Conservation (phyloP, 306 rosid species). For the Rosa lucieae region DNA sequence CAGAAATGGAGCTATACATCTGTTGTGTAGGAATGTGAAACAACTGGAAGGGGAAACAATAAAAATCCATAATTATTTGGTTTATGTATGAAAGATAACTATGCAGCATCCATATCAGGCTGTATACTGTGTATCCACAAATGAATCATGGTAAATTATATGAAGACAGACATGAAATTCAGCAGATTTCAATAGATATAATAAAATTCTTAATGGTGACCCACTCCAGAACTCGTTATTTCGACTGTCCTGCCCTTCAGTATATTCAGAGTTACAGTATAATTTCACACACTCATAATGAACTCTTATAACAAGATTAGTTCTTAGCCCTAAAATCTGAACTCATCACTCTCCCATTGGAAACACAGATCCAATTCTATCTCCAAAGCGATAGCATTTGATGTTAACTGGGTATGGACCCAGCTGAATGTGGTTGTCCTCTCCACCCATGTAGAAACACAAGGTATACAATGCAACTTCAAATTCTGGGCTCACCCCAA, state of each 20-base stretch:
- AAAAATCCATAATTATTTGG: not conserved
- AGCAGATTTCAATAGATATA: not conserved
- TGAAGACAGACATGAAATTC: not conserved
- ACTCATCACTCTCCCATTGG: conserved; percentile 69
- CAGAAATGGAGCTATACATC: not conserved
- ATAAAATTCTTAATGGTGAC: not conserved
- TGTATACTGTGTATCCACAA: not conserved
- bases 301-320: not conserved
- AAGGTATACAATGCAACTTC: conserved; percentile 86
- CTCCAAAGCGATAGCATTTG: conserved; percentile 73
- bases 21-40: not conserved
- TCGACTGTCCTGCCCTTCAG: not conserved
- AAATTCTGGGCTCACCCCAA: conserved; percentile 98
- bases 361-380: conserved; percentile 76
- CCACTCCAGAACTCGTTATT: conserved; percentile 1
- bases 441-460: conserved; percentile 75
- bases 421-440: conserved; percentile 72
- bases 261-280: not conserved
- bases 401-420: conserved; percentile 86
- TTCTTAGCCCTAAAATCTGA: conserved; percentile 15
- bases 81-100: not conserved
- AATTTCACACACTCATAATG: not conserved
- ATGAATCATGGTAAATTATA: not conserved
- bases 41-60: not conserved
- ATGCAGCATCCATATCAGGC: not conserved